Percentiles rank a stretch among this genome's conserved stretches.
Conservation (phyloP, 108 stramenopile genomes). For the Nitzschia sp. region DNA sequence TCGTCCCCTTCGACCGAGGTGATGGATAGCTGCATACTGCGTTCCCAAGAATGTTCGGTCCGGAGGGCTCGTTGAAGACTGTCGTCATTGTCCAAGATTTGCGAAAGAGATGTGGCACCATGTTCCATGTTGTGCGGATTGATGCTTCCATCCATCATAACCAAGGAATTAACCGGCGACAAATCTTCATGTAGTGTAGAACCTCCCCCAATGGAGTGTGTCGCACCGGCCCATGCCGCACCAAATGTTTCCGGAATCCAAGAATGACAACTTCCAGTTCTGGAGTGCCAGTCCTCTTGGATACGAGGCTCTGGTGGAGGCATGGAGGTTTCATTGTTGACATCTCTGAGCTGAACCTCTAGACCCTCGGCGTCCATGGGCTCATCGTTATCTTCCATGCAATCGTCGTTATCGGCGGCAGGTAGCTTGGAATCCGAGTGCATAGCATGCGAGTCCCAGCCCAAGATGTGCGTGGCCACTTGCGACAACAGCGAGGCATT, state of each 20-base stretch:
- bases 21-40: constrained; percentile 25
- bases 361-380: constrained; percentile 27
- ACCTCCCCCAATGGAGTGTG: constrained; percentile 4
- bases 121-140: constrained; percentile 11
- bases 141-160: constrained; percentile 31
- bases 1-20: constrained; percentile 16
- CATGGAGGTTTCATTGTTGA: constrained; percentile 31
- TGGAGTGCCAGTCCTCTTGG: constrained; percentile 27
- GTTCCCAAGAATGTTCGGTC: constrained; percentile 37
- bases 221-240: background rate
- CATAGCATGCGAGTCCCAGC: constrained; percentile 11
- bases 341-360: constrained; percentile 33
- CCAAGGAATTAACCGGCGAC: constrained; percentile 33
- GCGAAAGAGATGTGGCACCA: constrained; percentile 48
- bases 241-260: constrained; percentile 32
- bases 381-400: constrained; percentile 1
- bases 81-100: constrained; percentile 52
- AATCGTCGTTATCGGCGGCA: background rate
- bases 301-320: constrained; percentile 26
- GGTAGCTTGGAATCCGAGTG: background rate
- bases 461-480: constrained; percentile 35
- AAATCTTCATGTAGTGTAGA: constrained; percentile 15
- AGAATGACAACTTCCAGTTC: constrained; percentile 25
- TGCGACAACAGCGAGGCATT: constrained; percentile 36
- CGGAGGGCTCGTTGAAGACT: constrained; percentile 30